Conservation (phyloP, 306 rosid species). For the Cucumis cinereus region DNA sequence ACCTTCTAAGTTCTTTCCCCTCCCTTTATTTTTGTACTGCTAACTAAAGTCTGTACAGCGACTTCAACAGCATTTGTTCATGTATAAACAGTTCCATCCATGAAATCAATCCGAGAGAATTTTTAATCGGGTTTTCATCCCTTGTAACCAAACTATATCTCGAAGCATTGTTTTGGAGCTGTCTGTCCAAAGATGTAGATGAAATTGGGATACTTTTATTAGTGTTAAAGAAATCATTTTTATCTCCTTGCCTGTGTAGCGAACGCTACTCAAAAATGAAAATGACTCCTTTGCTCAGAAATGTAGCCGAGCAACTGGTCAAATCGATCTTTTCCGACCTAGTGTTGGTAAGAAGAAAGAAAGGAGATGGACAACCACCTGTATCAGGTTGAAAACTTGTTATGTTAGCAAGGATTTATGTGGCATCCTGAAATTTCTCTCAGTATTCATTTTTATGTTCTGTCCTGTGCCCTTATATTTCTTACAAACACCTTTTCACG, state of each 20-base stretch:
- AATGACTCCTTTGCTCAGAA: too few species aligned
- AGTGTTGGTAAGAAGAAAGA: neutral
- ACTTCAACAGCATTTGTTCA: constrained; percentile 8
- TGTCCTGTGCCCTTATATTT: neutral
- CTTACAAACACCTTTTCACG: neutral
- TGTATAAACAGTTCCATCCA: constrained; percentile 5
- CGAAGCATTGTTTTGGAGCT: neutral
- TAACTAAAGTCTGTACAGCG: constrained; percentile 7
- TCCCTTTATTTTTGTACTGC: constrained; percentile 6
- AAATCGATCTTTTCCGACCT: too few species aligned
- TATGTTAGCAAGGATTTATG: neutral
- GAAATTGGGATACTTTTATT: neutral
- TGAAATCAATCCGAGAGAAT: constrained; percentile 4
- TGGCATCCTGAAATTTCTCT: neutral
- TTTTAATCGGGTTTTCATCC: neutral
- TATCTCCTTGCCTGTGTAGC: neutral
- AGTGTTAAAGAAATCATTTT: neutral
- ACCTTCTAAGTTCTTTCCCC: neutral
- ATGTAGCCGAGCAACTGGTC: too few species aligned
- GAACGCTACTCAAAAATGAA: too few species aligned
- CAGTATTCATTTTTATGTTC: neutral
- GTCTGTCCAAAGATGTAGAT: neutral
- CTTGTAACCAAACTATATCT: neutral
- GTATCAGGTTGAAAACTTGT: neutral
- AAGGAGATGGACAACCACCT: neutral